A percentile compares a stretch with the other conserved stretches of the same genome.
Conservation (phyloP, 1,284 basidiomycete genomes). For the Sporisorium exsertum region DNA sequence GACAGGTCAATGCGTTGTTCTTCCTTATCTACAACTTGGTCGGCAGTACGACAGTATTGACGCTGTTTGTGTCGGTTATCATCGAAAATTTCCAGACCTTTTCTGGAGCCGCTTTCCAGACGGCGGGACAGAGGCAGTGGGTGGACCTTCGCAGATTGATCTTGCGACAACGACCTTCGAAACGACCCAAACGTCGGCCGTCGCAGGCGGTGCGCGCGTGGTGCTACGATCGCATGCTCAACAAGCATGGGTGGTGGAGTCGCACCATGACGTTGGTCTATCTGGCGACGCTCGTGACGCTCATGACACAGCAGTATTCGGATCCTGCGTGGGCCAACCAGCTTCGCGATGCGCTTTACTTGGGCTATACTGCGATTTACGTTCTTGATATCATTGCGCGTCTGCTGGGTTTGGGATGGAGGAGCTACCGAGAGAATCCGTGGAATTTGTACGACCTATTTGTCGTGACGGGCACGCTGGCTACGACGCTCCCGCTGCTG, state of each 20-base stretch:
- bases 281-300: constrained; percentile 82
- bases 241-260: constrained; percentile 95
- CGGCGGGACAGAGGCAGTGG: constrained; percentile 93
- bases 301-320: constrained; percentile 87
- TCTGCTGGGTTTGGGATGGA: constrained; percentile 85
- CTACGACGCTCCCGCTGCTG: constrained; percentile 79
- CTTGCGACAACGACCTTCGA: constrained; percentile 86
- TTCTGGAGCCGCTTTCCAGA: constrained; percentile 79
- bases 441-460: constrained; percentile 88
- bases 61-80: constrained; percentile 79
- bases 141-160: constrained; percentile 91
- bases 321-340: constrained; percentile 74
- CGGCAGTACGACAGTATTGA: constrained; percentile 82
- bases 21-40: constrained; percentile 92
- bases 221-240: constrained; percentile 91
- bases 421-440: constrained; percentile 84
- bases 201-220: constrained; percentile 77
- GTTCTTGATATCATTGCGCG: constrained; percentile 83
- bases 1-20: constrained; percentile 80
- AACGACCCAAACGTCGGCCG: constrained; percentile 78
- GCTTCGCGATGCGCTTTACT: constrained; percentile 83
- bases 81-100: constrained; percentile 91
- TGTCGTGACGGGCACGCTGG: constrained; percentile 83
- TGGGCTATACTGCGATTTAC: constrained; percentile 81
- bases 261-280: constrained; percentile 84